Evolutionary conservation across 345 rosid species (phyloP), one percentile per base, ranked within the genome.

Genomic region (Eucalyptus sp.): DNA sequence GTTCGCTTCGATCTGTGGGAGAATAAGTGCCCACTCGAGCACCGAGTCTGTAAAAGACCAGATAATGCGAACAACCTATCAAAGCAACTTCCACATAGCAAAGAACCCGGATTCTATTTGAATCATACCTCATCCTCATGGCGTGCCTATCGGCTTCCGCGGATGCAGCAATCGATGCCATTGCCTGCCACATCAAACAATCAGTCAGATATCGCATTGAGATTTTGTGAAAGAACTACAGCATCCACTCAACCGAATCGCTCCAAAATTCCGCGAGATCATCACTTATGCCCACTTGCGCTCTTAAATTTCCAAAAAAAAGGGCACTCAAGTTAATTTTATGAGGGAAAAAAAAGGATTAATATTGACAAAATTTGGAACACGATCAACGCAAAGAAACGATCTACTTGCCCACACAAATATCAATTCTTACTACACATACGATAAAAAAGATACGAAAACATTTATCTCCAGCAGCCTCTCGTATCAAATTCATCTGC

Each of bases 121-220:
- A 41, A 50, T 22, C 1, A 66, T 87, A 96, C 99, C 99, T 97
- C 92, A 98, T 22, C 92, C 96, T 95, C 96, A 95, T 95, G 64
- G 99, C 99, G 66, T 97, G 95, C 88, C 95, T 91, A 90, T 97
- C 99, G 3, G 96, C 99, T 88, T 95, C 99, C 4, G 94, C 94
- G 25, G 98, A 95, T 2, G 98, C 96, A 83, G 96, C 96, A 90
- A 98, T 97, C 9, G 99, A 98, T 51, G 99, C 99, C 99, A 98
- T 97, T 18, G 99, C 99, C 99, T 96, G 93, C 43, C 81, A 87
- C 49, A 88, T 31, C 71, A 87, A 60, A 25, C 68, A 87, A 2
- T 66, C 46, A 1, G 68, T 66, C 58, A 6, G 68, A 86, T 51
- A 11, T 86, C 0, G 6, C 44, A 50, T 50, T 0, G 6, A 51